phyloP scores from a whole-genome alignment of 306 rosid genomes.

The Glycine soja region DNA sequence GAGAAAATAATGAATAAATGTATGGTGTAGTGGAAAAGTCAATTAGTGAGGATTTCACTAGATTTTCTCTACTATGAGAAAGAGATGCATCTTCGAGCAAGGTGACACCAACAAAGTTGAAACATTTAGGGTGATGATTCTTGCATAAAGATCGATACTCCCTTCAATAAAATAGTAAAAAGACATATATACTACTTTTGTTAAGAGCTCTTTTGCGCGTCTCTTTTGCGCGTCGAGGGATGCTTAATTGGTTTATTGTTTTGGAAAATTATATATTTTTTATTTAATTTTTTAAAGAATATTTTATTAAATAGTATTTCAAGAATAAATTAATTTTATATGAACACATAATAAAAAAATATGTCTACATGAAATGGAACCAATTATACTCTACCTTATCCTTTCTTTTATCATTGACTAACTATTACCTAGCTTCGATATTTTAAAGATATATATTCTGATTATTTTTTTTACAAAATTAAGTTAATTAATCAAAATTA shows the following conservation, averaged over 20 bases:
- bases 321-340: background rate
- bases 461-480: too few species aligned
- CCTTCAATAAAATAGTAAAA: too few species aligned
- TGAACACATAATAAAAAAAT: background rate
- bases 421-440: background rate
- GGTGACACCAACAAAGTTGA: background rate
- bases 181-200: too few species aligned
- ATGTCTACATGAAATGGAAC: too few species aligned
- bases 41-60: constrained; percentile 9
- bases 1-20: constrained; percentile 16
- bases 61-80: constrained; percentile 6
- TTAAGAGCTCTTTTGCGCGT: background rate
- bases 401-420: background rate
- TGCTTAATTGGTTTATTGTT: background rate
- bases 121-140: background rate
- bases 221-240: background rate
- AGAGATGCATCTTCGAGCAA: background rate
- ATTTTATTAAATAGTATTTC: background rate
- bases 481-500: too few species aligned
- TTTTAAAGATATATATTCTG: background rate
- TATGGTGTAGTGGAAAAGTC: background rate
- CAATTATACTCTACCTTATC: background rate
- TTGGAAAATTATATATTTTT: too few species aligned
- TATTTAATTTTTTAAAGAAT: too few species aligned
- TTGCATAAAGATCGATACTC: background rate